Conservation (phyloP, 257 asterid genomes). For the Solanum tarapatanum region DNA sequence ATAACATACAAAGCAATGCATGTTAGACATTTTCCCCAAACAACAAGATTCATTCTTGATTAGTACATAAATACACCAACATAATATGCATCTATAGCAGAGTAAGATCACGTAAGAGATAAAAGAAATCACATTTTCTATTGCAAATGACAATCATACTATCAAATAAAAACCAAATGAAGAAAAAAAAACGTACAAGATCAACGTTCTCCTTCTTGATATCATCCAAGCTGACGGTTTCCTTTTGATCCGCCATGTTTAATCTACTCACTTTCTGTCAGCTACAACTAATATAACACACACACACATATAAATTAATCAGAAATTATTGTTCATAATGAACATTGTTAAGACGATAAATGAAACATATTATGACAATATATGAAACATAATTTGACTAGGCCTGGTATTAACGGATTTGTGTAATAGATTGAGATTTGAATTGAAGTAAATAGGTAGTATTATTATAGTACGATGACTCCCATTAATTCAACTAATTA, state of each 20-base stretch:
- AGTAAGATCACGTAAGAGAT: background rate
- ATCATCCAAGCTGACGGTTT: slow-evolving; percentile 41
- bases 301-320: background rate
- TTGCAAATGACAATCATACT: background rate
- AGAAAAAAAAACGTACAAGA: slow-evolving; percentile 29
- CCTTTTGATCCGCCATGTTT: background rate
- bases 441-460: background rate
- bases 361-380: background rate
- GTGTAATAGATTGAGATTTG: background rate
- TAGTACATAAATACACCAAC: background rate
- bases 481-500: background rate
- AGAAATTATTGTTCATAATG: background rate
- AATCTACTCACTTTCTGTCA: background rate
- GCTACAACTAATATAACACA: background rate
- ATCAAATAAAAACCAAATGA: background rate
- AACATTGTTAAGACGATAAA: background rate
- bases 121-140: background rate
- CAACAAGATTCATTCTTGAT: background rate
- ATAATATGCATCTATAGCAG: background rate
- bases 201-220: slow-evolving; percentile 67
- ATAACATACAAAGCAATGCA: background rate
- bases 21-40: background rate
- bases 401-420: background rate
- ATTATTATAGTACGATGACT: background rate
- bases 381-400: background rate